phyloP scores from a whole-genome alignment of 2,329 filamentous ascomycete genomes.

The Aspergillus udagawae region DNA sequence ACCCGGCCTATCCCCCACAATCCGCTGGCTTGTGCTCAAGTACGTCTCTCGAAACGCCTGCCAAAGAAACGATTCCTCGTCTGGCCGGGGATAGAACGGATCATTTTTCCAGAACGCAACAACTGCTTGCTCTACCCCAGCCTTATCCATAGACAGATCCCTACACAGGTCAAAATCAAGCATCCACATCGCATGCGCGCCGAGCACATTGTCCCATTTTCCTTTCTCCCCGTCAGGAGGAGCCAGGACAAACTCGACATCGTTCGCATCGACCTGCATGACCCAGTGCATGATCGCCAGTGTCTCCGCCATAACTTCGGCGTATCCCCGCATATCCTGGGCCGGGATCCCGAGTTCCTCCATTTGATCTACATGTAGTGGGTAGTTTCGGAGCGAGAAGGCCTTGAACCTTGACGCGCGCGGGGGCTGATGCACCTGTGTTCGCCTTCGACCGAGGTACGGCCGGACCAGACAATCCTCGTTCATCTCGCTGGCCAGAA shows the following conservation, averaged over 20 bases:
- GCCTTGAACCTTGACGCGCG: constrained; percentile 17
- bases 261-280: constrained; percentile 47
- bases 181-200: constrained; percentile 41
- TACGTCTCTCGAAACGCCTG: constrained; percentile 24
- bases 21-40: constrained; percentile 11
- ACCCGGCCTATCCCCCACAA: not conserved
- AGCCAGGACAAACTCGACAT: constrained; percentile 54
- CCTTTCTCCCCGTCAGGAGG: not conserved
- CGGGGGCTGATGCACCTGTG: not conserved
- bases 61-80: constrained; percentile 18
- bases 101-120: constrained; percentile 49
- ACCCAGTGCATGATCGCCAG: constrained; percentile 52
- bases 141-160: constrained; percentile 36
- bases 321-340: constrained; percentile 30
- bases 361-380: constrained; percentile 50
- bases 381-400: constrained; percentile 47
- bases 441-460: constrained; percentile 44
- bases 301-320: constrained; percentile 46
- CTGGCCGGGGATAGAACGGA: constrained; percentile 48
- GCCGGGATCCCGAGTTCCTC: constrained; percentile 38
- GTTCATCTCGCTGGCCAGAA: constrained; percentile 31
- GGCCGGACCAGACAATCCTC: constrained; percentile 49
- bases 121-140: constrained; percentile 42
- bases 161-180: constrained; percentile 47
- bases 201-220: constrained; percentile 20